Evolutionary conservation across 352 stramenopile species (phyloP), one percentile per base, ranked within the genome.

Genomic region (Pythium rishiriense): DNA sequence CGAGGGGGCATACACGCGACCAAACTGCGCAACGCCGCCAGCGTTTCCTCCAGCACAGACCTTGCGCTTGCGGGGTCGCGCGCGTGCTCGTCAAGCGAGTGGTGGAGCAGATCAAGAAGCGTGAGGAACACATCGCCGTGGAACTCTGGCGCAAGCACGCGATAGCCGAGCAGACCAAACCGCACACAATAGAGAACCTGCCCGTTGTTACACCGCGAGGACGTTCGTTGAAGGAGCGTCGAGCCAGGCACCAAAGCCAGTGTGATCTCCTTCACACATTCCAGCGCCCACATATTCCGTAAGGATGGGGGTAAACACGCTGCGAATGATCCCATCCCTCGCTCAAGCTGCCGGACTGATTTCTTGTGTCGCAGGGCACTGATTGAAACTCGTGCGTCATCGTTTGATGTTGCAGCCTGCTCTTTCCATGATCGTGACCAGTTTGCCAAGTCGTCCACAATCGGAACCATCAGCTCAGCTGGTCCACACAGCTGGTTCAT

Each of bases 51-150:
- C 14, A 85, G 71, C 28, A 92, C 62, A 0, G 60, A 57, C 41
- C 68, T 60, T 0, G 62, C 60, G 15, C 33, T 46, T 0, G 7
- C 37, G 2, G 63, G 53, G 41, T 74, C 68, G 21, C 51, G 64
- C 7, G 67, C 43, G 17, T 80, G 71, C 22, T 84, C 72, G n/a
- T 83, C 73, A 2, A 88, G 66, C 1, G 75, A 62, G 21, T 69
- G 45, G 11, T 79, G 80, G 19, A 93, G 61, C 2, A 91, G 56
- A 25, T 83, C 75, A 10, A 90, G 58, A 4, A 90, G 29, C 7
- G 74, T 79, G 12, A 92, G 53, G 17, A 90, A 77, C 17, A 91
- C 73, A 10, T 88, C 78, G 3, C 79, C 83, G 33, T 85, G 66
- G 51, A 93, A 93, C 21, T 60, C 56, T 9, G 74, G 71, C 10